phyloP scores from a whole-genome alignment of 2,329 filamentous ascomycete species.

The Alternaria metachromatica region DNA sequence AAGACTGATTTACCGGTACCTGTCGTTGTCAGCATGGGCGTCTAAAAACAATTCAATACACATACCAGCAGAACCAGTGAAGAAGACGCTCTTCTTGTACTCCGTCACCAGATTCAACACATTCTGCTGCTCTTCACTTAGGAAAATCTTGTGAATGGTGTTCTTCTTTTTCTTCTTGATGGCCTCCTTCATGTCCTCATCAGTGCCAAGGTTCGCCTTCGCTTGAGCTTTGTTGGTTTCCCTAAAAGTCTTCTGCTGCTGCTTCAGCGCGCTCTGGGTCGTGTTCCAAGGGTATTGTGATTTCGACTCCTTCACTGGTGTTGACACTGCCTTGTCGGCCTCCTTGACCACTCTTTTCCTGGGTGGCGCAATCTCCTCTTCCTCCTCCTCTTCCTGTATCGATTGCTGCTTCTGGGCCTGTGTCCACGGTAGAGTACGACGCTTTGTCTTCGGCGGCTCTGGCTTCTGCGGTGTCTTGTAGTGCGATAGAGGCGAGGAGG shows the following conservation, averaged over 20 bases:
- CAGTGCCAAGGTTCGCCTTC: constrained; percentile 45
- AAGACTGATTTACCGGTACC: constrained; percentile 95
- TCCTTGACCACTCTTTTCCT: constrained; percentile 43
- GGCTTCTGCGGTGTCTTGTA: constrained; percentile 40
- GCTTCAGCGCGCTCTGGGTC: constrained; percentile 75
- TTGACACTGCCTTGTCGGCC: constrained; percentile 48
- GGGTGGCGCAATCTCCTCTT: constrained; percentile 25
- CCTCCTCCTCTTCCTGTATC: constrained; percentile 23
- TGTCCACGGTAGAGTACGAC: constrained; percentile 64
- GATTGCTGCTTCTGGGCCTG: constrained; percentile 46
- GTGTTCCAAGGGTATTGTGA: constrained; percentile 70
- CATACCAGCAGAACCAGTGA: constrained; percentile 87
- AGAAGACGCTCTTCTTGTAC: constrained; percentile 88
- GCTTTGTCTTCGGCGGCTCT: constrained; percentile 22
- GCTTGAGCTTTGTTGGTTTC: constrained; percentile 64
- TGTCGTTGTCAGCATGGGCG: constrained; percentile 21
- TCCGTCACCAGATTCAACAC: constrained; percentile 85
- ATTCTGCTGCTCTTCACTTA: constrained; percentile 85
- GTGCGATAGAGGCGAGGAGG: constrained; percentile 65
- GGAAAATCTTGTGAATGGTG: constrained; percentile 64
- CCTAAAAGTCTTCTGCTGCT: constrained; percentile 76
- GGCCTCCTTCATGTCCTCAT: constrained; percentile 58
- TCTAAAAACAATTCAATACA: not conserved
- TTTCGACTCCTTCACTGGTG: constrained; percentile 52
- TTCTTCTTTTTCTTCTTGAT: constrained; percentile 53